A percentile compares a stretch with the other conserved stretches of the same genome.
Evolutionary conservation across 805 yeast species (phyloP).

Genomic region (Barnettozyma pratensis): DNA sequence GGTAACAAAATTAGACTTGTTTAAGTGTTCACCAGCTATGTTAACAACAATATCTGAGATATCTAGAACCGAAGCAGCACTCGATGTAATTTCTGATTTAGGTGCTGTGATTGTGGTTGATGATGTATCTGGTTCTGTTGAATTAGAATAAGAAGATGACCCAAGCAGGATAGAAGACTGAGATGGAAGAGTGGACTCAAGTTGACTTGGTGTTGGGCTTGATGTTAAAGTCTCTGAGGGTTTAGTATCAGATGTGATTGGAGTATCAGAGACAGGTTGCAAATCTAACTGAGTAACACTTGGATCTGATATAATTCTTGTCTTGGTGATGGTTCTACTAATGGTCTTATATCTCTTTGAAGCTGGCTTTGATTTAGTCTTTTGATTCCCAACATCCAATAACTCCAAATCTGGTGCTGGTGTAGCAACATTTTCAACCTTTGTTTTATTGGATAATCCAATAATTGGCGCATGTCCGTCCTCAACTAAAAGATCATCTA

Average conservation of each 20-base stretch:
- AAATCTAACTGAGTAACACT: background rate
- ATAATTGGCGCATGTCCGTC: no score
- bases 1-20: background rate
- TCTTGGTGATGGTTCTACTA: background rate
- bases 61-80: background rate
- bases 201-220: background rate
- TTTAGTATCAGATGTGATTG: background rate
- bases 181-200: background rate
- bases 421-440: background rate
- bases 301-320: background rate
- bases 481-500: no score
- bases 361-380: background rate
- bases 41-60: background rate
- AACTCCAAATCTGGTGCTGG: background rate
- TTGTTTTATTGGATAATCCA: background rate
- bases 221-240: background rate
- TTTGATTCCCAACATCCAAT: no score
- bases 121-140: background rate
- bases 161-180: no score
- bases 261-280: background rate
- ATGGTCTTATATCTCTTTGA: conserved; percentile 1
- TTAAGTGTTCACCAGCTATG: background rate
- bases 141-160: background rate
- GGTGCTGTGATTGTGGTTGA: background rate
- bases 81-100: background rate